A percentile compares a stretch with the other conserved stretches of the same genome.
Evolutionary conservation across 129 eudicot genomes (phyloP).

Genomic region (Pseudognaphalium luteoalbum): DNA sequence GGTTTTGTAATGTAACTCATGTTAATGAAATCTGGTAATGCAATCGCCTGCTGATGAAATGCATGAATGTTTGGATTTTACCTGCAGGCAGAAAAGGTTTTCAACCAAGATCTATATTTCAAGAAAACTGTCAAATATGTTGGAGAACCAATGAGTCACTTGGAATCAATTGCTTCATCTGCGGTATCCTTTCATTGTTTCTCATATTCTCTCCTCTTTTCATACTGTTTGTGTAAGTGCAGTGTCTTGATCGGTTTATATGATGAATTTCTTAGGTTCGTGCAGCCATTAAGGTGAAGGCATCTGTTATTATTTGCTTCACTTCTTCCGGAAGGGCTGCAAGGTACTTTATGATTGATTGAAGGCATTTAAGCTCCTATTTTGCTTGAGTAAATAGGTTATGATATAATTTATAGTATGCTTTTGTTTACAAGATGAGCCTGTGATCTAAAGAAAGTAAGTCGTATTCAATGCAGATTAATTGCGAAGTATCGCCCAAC

Average conservation of each 20-base stretch:
- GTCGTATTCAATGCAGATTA: constrained; percentile 40
- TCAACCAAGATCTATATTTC: constrained; percentile 61
- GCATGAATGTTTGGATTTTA: constrained; percentile 13
- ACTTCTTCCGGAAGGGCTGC: constrained; percentile 80
- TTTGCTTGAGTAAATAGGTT: not conserved
- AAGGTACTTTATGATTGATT: constrained; percentile 36
- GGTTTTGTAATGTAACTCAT: not conserved
- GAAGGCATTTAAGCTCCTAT: not conserved
- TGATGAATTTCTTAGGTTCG: constrained; percentile 42
- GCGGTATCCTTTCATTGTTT: constrained; percentile 41
- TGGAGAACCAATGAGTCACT: constrained; percentile 68
- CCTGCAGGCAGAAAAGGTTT: constrained; percentile 66
- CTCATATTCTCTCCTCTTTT: not conserved
- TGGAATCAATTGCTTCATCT: constrained; percentile 71
- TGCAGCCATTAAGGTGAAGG: constrained; percentile 74
- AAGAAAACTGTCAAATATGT: constrained; percentile 71
- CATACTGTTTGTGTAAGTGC: not conserved
- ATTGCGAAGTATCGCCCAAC: constrained; percentile 77
- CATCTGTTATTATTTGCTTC: constrained; percentile 69
- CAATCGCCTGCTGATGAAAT: constrained; percentile 21
- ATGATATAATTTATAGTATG: not conserved
- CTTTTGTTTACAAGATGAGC: not conserved
- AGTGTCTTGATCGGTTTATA: constrained; percentile 13
- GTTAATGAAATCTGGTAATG: not conserved
- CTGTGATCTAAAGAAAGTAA: not conserved